Conservation (phyloP, 352 stramenopile species). For the Pythium biforme region DNA sequence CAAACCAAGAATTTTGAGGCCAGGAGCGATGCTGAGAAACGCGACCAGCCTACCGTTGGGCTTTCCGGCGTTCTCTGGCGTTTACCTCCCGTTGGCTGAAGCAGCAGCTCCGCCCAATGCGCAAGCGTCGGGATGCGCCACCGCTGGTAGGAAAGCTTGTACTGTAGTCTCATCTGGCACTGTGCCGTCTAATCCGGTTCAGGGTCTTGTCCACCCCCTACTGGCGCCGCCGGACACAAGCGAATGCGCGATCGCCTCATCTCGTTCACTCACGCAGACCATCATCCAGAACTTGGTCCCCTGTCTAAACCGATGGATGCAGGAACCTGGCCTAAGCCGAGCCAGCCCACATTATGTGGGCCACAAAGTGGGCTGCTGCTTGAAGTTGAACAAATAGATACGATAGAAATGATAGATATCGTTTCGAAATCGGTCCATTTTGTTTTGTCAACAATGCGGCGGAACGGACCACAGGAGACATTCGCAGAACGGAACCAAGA, state of each 20-base stretch:
- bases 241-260: slow-evolving; percentile 17
- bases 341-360: no score
- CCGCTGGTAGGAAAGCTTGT: no score
- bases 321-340: not conserved
- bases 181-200: slow-evolving; percentile 7
- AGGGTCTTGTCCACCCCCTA: not conserved
- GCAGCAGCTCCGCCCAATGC: not conserved
- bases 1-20: not conserved
- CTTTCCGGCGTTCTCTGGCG: no score
- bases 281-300: slow-evolving; percentile 20
- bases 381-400: slow-evolving; percentile 27
- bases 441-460: slow-evolving; percentile 26
- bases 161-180: not conserved
- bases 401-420: slow-evolving; percentile 8
- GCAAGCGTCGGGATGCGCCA: slow-evolving; percentile 4
- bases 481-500: not conserved
- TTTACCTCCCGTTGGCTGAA: not conserved
- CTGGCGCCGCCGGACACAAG: not conserved
- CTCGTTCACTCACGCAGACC: not conserved
- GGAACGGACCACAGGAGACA: not conserved
- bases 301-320: slow-evolving; percentile 12
- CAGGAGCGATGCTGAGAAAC: not conserved
- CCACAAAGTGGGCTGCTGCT: no score
- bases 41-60: no score
- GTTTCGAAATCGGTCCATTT: not conserved